Percentiles rank a stretch among this genome's conserved stretches.
phyloP scores from a whole-genome alignment of 1,139 yeast genomes.

The Magnusiomyces magnusii region DNA sequence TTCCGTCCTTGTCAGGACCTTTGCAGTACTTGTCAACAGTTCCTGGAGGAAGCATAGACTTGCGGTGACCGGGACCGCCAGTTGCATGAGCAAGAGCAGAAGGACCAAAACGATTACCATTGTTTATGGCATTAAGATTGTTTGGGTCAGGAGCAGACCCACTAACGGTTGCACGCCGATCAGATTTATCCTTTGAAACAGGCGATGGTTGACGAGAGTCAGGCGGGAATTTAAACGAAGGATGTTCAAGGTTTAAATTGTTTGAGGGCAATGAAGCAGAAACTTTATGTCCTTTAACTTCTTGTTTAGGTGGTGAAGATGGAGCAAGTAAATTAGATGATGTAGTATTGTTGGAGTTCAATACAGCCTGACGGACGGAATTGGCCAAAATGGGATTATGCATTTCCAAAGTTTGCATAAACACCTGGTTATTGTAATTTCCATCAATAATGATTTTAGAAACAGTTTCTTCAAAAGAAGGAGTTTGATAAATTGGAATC shows the following conservation, averaged over 20 bases:
- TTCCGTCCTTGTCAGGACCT: slow-evolving; percentile 63
- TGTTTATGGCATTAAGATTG: not conserved
- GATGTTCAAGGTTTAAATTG: not conserved
- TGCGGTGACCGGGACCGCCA: slow-evolving; percentile 25
- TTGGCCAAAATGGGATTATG: not conserved
- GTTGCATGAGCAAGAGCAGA: slow-evolving; percentile 1
- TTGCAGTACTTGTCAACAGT: slow-evolving; percentile 75
- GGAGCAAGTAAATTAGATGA: not conserved
- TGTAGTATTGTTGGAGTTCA: not conserved
- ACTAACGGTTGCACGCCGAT: not conserved
- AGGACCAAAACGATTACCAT: not conserved
- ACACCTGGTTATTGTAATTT: not conserved
- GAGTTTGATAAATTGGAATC: not conserved
- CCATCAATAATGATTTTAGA: not conserved
- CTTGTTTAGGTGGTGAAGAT: not conserved
- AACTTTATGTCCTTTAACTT: not conserved
- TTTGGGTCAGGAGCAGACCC: not conserved
- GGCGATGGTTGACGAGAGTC: not conserved
- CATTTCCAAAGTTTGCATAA: not conserved
- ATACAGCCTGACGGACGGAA: not conserved
- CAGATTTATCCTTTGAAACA: not conserved
- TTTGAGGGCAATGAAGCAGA: not conserved
- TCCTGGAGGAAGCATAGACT: slow-evolving; percentile 80
- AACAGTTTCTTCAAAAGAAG: not conserved
- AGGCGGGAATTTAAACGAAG: not conserved